Conservation (phyloP, 257 asterid species). For the Plantago major region DNA sequence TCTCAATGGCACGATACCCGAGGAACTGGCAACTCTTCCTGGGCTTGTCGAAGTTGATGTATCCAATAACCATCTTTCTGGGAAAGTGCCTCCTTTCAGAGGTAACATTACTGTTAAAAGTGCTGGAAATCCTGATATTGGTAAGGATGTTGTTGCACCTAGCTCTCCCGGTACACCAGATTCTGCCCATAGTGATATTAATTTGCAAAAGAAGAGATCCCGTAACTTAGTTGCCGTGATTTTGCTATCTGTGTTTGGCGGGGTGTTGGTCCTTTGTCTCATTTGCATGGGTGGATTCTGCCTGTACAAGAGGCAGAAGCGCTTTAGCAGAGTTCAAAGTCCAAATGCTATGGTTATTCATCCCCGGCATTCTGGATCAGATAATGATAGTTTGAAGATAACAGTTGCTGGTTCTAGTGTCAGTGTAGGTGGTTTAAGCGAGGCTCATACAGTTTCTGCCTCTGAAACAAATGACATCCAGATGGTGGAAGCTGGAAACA, state of each 20-base stretch:
- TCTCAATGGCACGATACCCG: slow-evolving; percentile 69
- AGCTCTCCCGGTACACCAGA: slow-evolving; percentile 27
- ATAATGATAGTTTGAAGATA: slow-evolving; percentile 71
- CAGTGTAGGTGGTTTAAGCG: slow-evolving; percentile 51
- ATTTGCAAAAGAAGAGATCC: slow-evolving; percentile 25
- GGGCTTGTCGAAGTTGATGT: slow-evolving; percentile 62
- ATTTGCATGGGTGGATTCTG: slow-evolving; percentile 57
- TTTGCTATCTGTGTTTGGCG: slow-evolving; percentile 48
- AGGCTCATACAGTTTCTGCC: slow-evolving; percentile 49
- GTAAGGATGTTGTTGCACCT: slow-evolving; percentile 37
- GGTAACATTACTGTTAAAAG: slow-evolving; percentile 47
- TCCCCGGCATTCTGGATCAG: slow-evolving; percentile 83
- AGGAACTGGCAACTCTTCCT: slow-evolving; percentile 48
- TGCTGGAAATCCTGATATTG: slow-evolving; percentile 68
- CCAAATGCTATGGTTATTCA: slow-evolving; percentile 74
- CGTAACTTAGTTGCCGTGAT: slow-evolving; percentile 43
- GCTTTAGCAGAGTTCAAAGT: slow-evolving; percentile 70
- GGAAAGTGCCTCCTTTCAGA: slow-evolving; percentile 65
- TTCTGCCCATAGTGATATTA: slow-evolving; percentile 23
- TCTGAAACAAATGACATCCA: slow-evolving; percentile 55
- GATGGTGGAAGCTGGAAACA: slow-evolving; percentile 89
- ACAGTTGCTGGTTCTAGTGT: slow-evolving; percentile 88
- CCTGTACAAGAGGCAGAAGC: slow-evolving; percentile 61
- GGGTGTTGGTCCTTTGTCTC: slow-evolving; percentile 50
- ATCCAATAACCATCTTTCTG: slow-evolving; percentile 68